phyloP scores from a whole-genome alignment of 805 yeast genomes.

The Metschnikowia aberdeeniae region DNA sequence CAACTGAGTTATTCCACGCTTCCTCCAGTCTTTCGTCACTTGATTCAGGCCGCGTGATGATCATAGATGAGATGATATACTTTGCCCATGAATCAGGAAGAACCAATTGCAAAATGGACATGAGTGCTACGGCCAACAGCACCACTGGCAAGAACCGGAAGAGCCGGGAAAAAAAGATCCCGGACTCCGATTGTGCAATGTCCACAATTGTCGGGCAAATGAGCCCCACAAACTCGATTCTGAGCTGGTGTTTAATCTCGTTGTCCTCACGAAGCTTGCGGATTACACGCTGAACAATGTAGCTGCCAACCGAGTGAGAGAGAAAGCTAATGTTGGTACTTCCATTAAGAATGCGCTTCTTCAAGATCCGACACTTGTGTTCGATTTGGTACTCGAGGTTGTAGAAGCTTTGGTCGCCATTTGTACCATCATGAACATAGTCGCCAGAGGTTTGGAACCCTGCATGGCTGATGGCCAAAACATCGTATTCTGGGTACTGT shows the following conservation, averaged over 20 bases:
- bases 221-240: constrained; percentile 49
- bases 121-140: constrained; percentile 24
- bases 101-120: constrained; percentile 28
- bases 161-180: constrained; percentile 24
- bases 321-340: constrained; percentile 40
- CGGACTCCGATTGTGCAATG: constrained; percentile 45
- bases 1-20: constrained; percentile 34
- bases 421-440: constrained; percentile 19
- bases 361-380: constrained; percentile 54
- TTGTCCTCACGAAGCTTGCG: constrained; percentile 22
- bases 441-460: constrained; percentile 43
- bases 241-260: constrained; percentile 20
- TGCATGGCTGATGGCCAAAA: constrained; percentile 61
- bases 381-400: constrained; percentile 52
- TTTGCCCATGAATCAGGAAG: constrained; percentile 22
- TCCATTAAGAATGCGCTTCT: constrained; percentile 23
- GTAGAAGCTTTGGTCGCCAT: constrained; percentile 22
- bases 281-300: constrained; percentile 53
- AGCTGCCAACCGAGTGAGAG: constrained; percentile 74
- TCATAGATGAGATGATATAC: constrained; percentile 18
- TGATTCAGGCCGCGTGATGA: constrained; percentile 25
- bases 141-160: constrained; percentile 28
- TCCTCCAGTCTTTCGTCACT: constrained; percentile 18
- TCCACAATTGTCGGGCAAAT: constrained; percentile 69
- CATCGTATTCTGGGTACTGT: constrained; percentile 43